Evolutionary conservation across 2,329 filamentous ascomycete species (phyloP).

Genomic region (Didymella pinodella): DNA sequence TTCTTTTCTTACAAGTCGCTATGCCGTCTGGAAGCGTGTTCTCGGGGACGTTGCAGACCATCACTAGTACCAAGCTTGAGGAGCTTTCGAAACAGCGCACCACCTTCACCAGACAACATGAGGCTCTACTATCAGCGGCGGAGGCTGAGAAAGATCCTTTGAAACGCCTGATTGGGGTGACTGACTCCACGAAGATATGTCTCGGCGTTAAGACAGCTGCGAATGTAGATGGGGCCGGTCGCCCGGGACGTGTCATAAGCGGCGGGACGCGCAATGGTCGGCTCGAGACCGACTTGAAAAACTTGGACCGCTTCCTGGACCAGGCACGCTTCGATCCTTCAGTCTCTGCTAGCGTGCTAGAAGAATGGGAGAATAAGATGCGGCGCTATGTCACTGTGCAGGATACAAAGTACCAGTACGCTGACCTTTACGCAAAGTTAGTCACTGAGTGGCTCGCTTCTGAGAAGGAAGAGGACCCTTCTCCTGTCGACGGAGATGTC

Average conservation of each 20-base stretch:
- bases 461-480: slow-evolving; percentile 35
- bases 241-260: slow-evolving; percentile 28
- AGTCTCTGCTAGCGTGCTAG: slow-evolving; percentile 43
- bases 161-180: slow-evolving; percentile 35
- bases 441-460: slow-evolving; percentile 49
- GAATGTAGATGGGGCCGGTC: slow-evolving; percentile 18
- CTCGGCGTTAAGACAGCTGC: slow-evolving; percentile 34
- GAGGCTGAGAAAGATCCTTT: slow-evolving; percentile 32
- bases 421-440: slow-evolving; percentile 47
- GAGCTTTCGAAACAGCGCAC: slow-evolving; percentile 49
- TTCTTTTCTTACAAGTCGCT: not conserved
- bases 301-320: slow-evolving; percentile 48
- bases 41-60: slow-evolving; percentile 46
- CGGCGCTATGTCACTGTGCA: slow-evolving; percentile 45
- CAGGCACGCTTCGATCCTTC: slow-evolving; percentile 50
- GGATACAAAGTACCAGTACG: slow-evolving; percentile 48
- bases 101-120: slow-evolving; percentile 43
- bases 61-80: slow-evolving; percentile 48
- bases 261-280: slow-evolving; percentile 29
- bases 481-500: slow-evolving; percentile 29
- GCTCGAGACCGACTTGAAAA: slow-evolving; percentile 42
- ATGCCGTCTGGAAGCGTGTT: slow-evolving; percentile 46
- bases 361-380: slow-evolving; percentile 44
- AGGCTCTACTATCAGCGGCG: slow-evolving; percentile 22
- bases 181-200: slow-evolving; percentile 41